phyloP scores from a whole-genome alignment of 345 rosid species.

The Reutealis trisperma region DNA sequence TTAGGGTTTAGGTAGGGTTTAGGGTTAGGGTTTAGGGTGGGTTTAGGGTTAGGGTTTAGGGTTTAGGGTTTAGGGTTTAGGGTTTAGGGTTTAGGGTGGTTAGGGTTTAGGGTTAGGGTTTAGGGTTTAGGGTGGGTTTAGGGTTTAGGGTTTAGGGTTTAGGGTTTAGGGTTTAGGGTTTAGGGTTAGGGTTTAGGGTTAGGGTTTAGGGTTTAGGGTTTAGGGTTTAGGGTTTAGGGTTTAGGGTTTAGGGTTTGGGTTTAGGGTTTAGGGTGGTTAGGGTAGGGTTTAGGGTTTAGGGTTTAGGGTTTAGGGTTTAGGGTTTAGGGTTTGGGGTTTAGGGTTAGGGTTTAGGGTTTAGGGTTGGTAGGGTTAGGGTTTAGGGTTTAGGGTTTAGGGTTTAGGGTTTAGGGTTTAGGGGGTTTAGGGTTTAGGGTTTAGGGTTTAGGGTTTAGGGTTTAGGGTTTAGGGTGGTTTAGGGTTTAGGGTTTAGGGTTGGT shows the following conservation, averaged over 20 bases:
- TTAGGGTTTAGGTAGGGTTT: conserved; percentile 22
- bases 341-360: background rate
- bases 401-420: conserved; percentile 1
- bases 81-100: conserved; percentile 18
- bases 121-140: conserved; percentile 19
- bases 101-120: conserved; percentile 11
- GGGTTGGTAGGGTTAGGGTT: conserved; percentile 19
- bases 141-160: conserved; percentile 15
- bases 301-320: conserved; percentile 26
- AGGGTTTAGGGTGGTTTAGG: background rate
- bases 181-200: conserved; percentile 18
- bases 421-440: background rate
- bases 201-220: conserved; percentile 23
- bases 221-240: conserved; percentile 18
- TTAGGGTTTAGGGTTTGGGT: conserved; percentile 17
- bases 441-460: background rate
- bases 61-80: conserved; percentile 18
- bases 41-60: conserved; percentile 25
- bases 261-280: conserved; percentile 34
- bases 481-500: background rate
- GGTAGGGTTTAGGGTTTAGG: conserved; percentile 28
- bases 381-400: conserved; percentile 15
- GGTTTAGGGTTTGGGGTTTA: conserved; percentile 24
- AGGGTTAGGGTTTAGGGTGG: conserved; percentile 26
- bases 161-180: conserved; percentile 14